Evolutionary conservation across 2,329 filamentous ascomycete genomes (phyloP).

Genomic region (Sarocladium oryzae): DNA sequence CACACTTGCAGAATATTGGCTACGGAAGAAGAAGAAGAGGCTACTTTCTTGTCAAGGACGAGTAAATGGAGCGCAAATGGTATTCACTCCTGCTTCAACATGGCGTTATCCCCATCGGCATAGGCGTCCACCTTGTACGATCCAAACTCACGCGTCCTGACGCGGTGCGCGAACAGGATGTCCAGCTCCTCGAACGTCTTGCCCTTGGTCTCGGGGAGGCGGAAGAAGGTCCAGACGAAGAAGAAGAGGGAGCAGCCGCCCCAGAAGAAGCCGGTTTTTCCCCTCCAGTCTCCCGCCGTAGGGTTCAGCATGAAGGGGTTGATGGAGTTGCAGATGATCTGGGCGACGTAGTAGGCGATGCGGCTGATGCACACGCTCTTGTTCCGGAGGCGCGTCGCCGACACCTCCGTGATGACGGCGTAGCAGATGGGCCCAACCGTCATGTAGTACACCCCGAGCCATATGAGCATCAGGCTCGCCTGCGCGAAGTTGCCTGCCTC

Average conservation of each 20-base stretch:
- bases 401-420: slow-evolving; percentile 30
- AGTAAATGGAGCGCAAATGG: too few species aligned
- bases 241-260: slow-evolving; percentile 17
- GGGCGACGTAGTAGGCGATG: slow-evolving; percentile 16
- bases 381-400: slow-evolving; percentile 28
- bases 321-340: slow-evolving; percentile 16
- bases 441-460: slow-evolving; percentile 30
- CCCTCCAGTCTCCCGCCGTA: slow-evolving; percentile 16
- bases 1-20: too few species aligned
- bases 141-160: neutral
- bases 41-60: too few species aligned
- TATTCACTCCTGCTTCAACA: neutral
- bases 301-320: slow-evolving; percentile 20
- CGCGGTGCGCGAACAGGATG: slow-evolving; percentile 17
- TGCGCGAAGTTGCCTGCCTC: slow-evolving; percentile 22
- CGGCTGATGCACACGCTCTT: slow-evolving; percentile 25
- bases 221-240: slow-evolving; percentile 20
- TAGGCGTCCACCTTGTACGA: slow-evolving; percentile 4
- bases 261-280: slow-evolving; percentile 19
- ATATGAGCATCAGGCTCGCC: slow-evolving; percentile 29
- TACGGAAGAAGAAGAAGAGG: too few species aligned
- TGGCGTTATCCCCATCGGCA: neutral
- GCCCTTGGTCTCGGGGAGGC: slow-evolving; percentile 22
- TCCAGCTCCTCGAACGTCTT: slow-evolving; percentile 26
- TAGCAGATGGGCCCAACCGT: slow-evolving; percentile 31